Base-by-base conservation (phyloP, 2,329 filamentous ascomycete genomes). In the Leptographium radiaticola region DNA sequence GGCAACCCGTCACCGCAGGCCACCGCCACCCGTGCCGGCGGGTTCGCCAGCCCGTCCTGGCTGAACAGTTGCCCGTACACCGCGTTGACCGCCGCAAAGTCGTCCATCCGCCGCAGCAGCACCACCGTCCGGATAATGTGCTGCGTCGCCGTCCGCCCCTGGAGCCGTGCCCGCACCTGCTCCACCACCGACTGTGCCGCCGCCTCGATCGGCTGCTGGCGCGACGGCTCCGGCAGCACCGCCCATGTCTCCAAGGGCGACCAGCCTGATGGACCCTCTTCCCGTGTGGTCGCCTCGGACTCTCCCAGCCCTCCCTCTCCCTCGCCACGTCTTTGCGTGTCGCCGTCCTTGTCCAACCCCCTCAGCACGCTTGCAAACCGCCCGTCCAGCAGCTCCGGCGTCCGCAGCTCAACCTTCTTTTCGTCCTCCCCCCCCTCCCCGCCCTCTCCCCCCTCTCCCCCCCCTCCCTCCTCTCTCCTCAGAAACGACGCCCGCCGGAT, bases 11-110 rank as follows among this genome's bases (percentile, higher is more conserved):
- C 70, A 4, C 89, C 88, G 58, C 85, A 86, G 0, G 89, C 84
- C 49, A 97, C 79, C 6, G 89, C 95, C 50, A 94, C 85, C 50
- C 93, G 74, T 0, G 90, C 82, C 0, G 93, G 89, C 0, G 93
- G 93, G 59, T 90, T 95, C 0, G 90, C 85, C 8, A 34, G 16
- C 49, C 77, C 73, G 20, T 71, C 73, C 20, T 71, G 51, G 10
- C 51, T 70, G 67, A 97, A 97, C 44, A 89, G 76, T 10, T 76
- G 73, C 6, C 80, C 82, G 67, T 97, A 98, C 58, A 86, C 71
- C 31, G 72, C 67, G 67, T 97, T 97, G 60, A 95, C 73, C 16
- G 71, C 62, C 0, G 80, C 73, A 66, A 97, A 98, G 67, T 89
- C 82, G 20, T 77, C 66, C 86, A 97, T 96, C 54, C 76, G 76